Conservation (phyloP, 2,329 filamentous ascomycete genomes). For the Pyrenophora teres region DNA sequence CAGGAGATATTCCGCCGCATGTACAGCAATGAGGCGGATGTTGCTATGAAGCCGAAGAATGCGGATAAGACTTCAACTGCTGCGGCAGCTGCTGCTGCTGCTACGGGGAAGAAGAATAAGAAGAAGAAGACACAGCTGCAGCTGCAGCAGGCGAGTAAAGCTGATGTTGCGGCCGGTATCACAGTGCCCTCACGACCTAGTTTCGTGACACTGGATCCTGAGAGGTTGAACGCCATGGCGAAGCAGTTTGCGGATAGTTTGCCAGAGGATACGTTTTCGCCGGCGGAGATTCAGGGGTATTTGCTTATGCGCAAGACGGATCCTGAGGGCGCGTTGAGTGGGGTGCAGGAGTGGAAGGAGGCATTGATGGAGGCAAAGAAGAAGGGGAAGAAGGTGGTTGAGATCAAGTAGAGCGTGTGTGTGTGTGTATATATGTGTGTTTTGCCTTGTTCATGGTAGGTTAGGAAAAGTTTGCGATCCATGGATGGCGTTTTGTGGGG, state of each 20-base stretch:
- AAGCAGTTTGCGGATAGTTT: constrained; percentile 12
- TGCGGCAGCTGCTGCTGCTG: too few relatives aligned
- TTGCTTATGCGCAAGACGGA: constrained; percentile 14
- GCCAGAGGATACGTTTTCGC: constrained; percentile 13
- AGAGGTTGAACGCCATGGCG: neutral
- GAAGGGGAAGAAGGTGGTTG: constrained; percentile 10
- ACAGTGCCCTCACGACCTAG: neutral
- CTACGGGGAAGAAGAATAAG: too few relatives aligned
- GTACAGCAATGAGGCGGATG: constrained; percentile 11
- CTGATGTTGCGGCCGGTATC: too few relatives aligned
- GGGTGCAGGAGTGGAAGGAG: constrained; percentile 5
- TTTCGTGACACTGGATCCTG: neutral
- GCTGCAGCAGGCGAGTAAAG: too few relatives aligned
- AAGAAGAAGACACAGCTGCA: too few relatives aligned
- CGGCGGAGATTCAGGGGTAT: constrained; percentile 20
- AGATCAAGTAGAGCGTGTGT: neutral
- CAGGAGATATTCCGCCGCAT: constrained; percentile 26
- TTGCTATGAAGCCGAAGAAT: too few relatives aligned
- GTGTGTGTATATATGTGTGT: too few relatives aligned
- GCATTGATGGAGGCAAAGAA: constrained; percentile 8
- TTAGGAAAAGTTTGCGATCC: too few relatives aligned
- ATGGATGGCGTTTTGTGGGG: too few relatives aligned
- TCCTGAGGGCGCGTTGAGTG: constrained; percentile 7
- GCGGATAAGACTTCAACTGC: too few relatives aligned
- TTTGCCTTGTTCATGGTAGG: too few relatives aligned